Evolutionary conservation across 2,329 filamentous ascomycete species (phyloP).

Genomic region (Zasmidium angulare): DNA sequence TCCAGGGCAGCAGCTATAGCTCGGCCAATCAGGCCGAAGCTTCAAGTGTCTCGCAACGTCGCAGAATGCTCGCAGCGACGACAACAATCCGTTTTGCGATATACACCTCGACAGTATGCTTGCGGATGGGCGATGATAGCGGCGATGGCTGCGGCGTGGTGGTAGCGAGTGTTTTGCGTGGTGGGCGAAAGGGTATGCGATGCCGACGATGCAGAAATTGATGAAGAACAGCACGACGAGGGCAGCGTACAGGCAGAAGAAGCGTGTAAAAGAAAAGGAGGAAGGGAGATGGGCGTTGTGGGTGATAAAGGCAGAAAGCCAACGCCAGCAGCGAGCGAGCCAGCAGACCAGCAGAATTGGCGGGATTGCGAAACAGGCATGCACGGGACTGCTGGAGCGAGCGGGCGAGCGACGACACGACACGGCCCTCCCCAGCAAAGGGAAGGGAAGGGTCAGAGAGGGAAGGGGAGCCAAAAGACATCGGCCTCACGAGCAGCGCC

Average conservation of each 20-base stretch:
- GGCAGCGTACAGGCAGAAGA: neutral
- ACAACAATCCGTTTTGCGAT: constrained; percentile 7
- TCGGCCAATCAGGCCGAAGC: constrained; percentile 6
- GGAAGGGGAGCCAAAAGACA: neutral
- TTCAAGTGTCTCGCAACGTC: constrained; percentile 1
- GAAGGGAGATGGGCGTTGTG: neutral
- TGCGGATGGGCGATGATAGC: neutral
- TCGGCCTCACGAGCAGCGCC: neutral
- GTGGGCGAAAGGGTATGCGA: neutral
- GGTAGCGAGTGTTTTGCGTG: neutral
- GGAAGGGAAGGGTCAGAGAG: neutral
- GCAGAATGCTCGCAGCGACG: constrained; percentile 5
- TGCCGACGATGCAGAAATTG: constrained; percentile 3
- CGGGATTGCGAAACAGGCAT: neutral
- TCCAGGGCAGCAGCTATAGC: neutral
- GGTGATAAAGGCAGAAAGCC: neutral
- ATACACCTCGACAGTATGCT: neutral
- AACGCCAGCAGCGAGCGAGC: constrained; percentile 3
- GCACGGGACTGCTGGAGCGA: neutral
- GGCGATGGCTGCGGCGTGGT: neutral
- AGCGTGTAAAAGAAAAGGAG: neutral
- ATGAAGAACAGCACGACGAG: constrained; percentile 3
- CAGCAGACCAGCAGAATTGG: neutral
- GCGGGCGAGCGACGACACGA: neutral
- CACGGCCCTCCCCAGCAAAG: neutral